Evolutionary conservation across 768 basidiomycete species (phyloP), one percentile per base, ranked within the genome.

Genomic region (Naganishia vishniacii): DNA sequence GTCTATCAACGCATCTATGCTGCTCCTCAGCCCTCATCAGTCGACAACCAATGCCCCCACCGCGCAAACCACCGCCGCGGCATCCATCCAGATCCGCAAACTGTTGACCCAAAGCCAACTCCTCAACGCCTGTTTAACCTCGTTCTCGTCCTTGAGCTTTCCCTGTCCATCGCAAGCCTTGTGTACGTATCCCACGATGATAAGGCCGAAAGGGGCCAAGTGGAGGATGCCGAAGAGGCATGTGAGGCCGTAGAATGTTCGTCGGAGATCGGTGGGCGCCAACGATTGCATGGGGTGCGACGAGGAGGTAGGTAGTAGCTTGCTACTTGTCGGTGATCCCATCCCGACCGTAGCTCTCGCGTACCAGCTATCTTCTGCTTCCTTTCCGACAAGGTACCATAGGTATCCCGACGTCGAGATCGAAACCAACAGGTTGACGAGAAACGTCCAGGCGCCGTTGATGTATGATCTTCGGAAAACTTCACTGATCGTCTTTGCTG

Each of bases 381-480:
- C 31, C 6, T 34, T 25, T 41, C 53, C 53, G 20, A 56, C 20
- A 23, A 37, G 20, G 26, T 56, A 56, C 53, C 48, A 64, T 25
- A 67, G 6, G 46, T 53, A 67, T 9, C 37, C 61, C 16, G 61
- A 62, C 18, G 29, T 47, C 8, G 34, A 37, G 16, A 67, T 67
- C 3, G 61, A 53, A 1, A 32, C 11, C 20, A 62, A 40, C 18
- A 67, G 61, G 34, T 62, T 62, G 61, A 29, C 49, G 31, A 67
- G 59, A 37, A 67, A 67, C 3, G 65, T 67, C 32, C 49, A 62
- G 5, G 65, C 65, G 2, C 65, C 65, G 34, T 67, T 67, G 37
- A 49, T 34, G 28, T 67, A 67, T 37, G 61, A 20, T 12, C 61
- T 26, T 34, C 61, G 29, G 44, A 67, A 67, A 11, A 67, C 41